Base-by-base conservation (phyloP, 2,329 filamentous ascomycete species). In the Seiridium unicorne region DNA sequence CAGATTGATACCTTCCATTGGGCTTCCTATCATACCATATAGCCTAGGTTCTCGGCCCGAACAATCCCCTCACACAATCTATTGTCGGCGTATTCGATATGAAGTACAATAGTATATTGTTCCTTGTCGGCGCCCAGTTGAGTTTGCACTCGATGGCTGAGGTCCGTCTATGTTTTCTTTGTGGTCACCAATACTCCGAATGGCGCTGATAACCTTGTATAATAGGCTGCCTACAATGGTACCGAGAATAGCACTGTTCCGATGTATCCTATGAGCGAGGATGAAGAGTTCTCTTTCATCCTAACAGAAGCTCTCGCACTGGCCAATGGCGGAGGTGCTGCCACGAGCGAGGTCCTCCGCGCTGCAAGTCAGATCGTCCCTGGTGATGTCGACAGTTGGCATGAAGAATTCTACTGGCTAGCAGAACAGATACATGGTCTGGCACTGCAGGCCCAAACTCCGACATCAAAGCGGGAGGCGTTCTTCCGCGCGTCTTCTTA, bases 401-500 rank as follows among this genome's bases (percentile, higher is more conserved):
- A 65, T 53, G 44, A 34, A 8, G 66, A 65, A 34, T 72, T 69
- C 58, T 62, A 62, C 32, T 64, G 63, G 42, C 62, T 71, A 13
- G 70, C 63, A 44, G 61, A 65, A 38, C 51, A 59, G 4, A 46
- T 69, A 3, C 62, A 68, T 60, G 46, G 59, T 44, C 49, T 38
- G 3, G 64, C 63, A 3, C 55, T 59, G 0, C 61, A 64, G 31
- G 60, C 64, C 46, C 64, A 67, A 49, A 51, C 58, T 48, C 58
- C 60, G 6, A 60, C 57, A 38, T 70, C 68, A 1, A 67, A 64
- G 31, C 65, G 69, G 32, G 69, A 74, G 36, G 67, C 67, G 6
- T 70, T 69, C 65, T 79, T 81, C 63, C 71, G 69, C 4, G 73
- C 77, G 2, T 63, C 78, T 0, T 73, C 67, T 1, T 81, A 81